phyloP scores from a whole-genome alignment of 2,329 filamentous ascomycete species.

The Cladosporium cucumerinum region DNA sequence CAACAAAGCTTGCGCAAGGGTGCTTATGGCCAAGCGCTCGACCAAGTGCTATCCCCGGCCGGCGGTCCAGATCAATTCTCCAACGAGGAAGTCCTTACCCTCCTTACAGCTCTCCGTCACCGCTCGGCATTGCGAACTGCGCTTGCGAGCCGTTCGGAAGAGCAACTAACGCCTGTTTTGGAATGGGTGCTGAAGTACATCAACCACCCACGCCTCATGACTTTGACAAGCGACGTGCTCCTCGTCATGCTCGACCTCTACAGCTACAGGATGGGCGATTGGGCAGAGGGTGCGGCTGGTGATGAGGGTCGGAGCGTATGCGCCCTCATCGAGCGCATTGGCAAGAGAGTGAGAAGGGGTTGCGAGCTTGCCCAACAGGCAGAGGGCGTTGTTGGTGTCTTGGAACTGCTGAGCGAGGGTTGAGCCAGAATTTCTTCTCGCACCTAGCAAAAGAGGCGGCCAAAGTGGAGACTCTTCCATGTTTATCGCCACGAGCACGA shows the following conservation, averaged over 20 bases:
- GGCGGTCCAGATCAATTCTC: conserved; percentile 23
- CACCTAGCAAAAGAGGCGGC: neutral
- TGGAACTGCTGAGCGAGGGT: conserved; percentile 68
- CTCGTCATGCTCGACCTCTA: conserved; percentile 85
- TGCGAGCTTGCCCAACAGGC: conserved; percentile 82
- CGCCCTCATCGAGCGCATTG: conserved; percentile 68
- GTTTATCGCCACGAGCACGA: neutral
- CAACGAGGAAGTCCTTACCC: conserved; percentile 58
- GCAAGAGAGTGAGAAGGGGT: conserved; percentile 67
- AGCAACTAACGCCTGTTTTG: conserved; percentile 75
- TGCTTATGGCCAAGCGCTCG: conserved; percentile 72
- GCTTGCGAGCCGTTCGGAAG: conserved; percentile 75
- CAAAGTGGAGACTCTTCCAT: neutral
- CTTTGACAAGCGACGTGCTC: conserved; percentile 76
- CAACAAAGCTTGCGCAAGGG: conserved; percentile 77
- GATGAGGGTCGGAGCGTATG: conserved; percentile 52
- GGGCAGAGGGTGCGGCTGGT: conserved; percentile 30
- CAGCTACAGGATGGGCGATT: conserved; percentile 65
- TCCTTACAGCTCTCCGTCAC: conserved; percentile 81
- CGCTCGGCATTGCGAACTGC: conserved; percentile 79
- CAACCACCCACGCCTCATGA: conserved; percentile 75
- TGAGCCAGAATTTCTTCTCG: conserved; percentile 19
- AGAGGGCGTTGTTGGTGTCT: conserved; percentile 79
- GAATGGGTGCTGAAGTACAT: conserved; percentile 80
- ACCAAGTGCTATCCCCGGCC: conserved; percentile 61